Evolutionary conservation across 306 rosid genomes (phyloP).

Genomic region (Malus domestica): ASM211411v1 NC_041804.1:1688501-1689000

Average conservation of each 20-base stretch:
- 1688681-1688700: background rate
- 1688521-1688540: background rate
- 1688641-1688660: conserved; percentile 6
- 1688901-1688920: no score
- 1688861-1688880: background rate
- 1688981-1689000: no score
- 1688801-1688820: background rate
- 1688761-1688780: background rate
- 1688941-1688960: no score
- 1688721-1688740: background rate
- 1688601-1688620: background rate
- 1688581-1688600: background rate
- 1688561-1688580: background rate
- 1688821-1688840: background rate
- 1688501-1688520: conserved; percentile 22
- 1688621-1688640: background rate
- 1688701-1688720: background rate
- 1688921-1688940: no score
- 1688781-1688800: background rate
- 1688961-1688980: no score
- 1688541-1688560: conserved; percentile 14
- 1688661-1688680: background rate
- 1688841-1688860: background rate
- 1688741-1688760: background rate
- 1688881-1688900: no score